Evolutionary conservation across 441 rosid species (phyloP).

Genomic region (Croton laevigatus): DNA sequence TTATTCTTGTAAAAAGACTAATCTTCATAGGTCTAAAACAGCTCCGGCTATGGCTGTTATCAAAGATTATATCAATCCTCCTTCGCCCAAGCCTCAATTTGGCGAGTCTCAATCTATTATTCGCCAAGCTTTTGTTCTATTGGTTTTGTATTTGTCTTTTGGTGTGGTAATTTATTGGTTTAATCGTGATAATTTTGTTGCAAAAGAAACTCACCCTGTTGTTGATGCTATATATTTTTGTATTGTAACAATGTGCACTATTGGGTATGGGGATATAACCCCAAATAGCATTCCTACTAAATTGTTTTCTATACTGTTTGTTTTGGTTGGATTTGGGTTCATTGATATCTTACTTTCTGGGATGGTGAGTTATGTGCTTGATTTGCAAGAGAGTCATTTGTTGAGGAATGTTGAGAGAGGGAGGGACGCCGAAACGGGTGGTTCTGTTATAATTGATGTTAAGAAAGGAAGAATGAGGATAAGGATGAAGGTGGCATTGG

Average conservation of each 20-base stretch:
- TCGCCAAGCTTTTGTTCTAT: constrained; percentile 51
- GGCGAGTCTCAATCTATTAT: constrained; percentile 52
- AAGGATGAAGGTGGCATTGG: constrained; percentile 89
- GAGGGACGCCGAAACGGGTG: constrained; percentile 32
- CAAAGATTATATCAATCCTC: constrained; percentile 38
- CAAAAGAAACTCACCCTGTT: constrained; percentile 68
- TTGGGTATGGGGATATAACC: constrained; percentile 91
- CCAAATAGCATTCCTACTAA: constrained; percentile 63
- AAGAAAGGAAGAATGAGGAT: constrained; percentile 98
- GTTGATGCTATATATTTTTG: constrained; percentile 93
- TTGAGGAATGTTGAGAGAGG: constrained; percentile 52
- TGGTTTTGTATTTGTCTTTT: constrained; percentile 56
- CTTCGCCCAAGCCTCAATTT: constrained; percentile 43
- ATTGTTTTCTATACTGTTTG: constrained; percentile 81
- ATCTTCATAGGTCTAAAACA: constrained; percentile 68
- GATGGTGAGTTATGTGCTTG: constrained; percentile 86
- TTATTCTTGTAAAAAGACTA: constrained; percentile 34
- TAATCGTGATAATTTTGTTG: constrained; percentile 52
- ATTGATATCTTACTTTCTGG: constrained; percentile 73
- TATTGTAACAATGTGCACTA: constrained; percentile 94
- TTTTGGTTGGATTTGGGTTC: constrained; percentile 84
- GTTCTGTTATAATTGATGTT: constrained; percentile 70
- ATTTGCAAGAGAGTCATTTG: constrained; percentile 83
- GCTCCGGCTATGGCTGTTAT: constrained; percentile 76
- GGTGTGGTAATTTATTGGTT: constrained; percentile 75